Conservation (phyloP, 441 rosid genomes). For the Macaranga tanarius region DNA sequence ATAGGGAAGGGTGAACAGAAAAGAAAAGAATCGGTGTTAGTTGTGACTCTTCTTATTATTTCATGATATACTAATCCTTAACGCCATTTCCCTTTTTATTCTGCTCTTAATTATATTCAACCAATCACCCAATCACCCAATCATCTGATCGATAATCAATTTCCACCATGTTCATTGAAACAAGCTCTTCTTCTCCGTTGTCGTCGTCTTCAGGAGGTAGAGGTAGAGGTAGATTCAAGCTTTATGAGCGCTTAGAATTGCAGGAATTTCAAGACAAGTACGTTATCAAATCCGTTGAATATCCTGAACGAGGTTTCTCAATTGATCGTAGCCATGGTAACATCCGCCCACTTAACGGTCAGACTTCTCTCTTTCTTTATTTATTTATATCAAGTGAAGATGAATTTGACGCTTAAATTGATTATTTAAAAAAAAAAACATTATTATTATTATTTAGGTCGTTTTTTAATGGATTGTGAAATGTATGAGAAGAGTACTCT, state of each 20-base stretch:
- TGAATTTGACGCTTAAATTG: too few species aligned
- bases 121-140: too few species aligned
- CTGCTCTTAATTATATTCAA: too few species aligned
- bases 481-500: background rate
- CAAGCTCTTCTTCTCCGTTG: background rate
- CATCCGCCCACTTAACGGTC: constrained; percentile 55
- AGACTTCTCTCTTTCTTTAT: background rate
- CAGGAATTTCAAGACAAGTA: constrained; percentile 72
- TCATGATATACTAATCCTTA: too few species aligned
- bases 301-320: constrained; percentile 70
- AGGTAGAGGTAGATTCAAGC: constrained; percentile 69
- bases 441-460: too few species aligned
- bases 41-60: too few species aligned
- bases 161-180: constrained; percentile 1
- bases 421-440: too few species aligned
- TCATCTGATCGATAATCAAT: too few species aligned
- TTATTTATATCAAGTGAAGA: background rate
- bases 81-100: too few species aligned
- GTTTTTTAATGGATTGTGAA: background rate
- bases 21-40: too few species aligned
- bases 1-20: too few species aligned
- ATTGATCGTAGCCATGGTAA: constrained; percentile 67
- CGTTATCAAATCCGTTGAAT: constrained; percentile 60
- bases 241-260: constrained; percentile 61
- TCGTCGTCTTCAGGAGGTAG: constrained; percentile 33